Conservation (phyloP, 2,329 filamentous ascomycete genomes). For the Fusarium albidum region DNA sequence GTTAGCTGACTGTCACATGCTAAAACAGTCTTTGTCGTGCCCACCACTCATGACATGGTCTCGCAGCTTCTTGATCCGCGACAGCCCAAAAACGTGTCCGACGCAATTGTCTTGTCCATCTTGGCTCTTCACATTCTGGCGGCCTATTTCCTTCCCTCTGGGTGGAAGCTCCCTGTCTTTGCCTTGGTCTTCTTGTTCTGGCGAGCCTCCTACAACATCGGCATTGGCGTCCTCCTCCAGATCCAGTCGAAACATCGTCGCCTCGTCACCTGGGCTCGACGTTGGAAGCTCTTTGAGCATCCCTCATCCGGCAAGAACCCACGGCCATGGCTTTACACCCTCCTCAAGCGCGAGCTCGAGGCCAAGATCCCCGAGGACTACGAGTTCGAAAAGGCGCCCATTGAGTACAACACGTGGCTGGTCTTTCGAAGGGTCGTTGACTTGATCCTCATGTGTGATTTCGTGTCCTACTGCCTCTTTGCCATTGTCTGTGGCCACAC, state of each 20-base stretch:
- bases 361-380: slow-evolving; percentile 95
- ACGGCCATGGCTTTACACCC: slow-evolving; percentile 79
- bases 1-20: slow-evolving; percentile 38
- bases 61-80: slow-evolving; percentile 94
- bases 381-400: slow-evolving; percentile 87
- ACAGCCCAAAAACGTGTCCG: slow-evolving; percentile 94
- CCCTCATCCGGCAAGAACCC: slow-evolving; percentile 84
- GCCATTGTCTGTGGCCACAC: slow-evolving; percentile 85
- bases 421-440: slow-evolving; percentile 96
- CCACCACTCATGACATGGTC: slow-evolving; percentile 98
- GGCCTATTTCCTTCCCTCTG: slow-evolving; percentile 75
- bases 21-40: slow-evolving; percentile 86
- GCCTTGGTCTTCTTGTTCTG: slow-evolving; percentile 89
- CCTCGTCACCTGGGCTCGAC: slow-evolving; percentile 86
- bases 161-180: slow-evolving; percentile 78
- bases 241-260: slow-evolving; percentile 90
- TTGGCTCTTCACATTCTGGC: slow-evolving; percentile 77
- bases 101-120: slow-evolving; percentile 80
- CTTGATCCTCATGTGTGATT: slow-evolving; percentile 98
- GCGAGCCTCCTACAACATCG: slow-evolving; percentile 90
- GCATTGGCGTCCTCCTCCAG: slow-evolving; percentile 89
- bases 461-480: slow-evolving; percentile 95
- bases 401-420: slow-evolving; percentile 99
- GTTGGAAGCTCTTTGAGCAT: slow-evolving; percentile 85
- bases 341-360: slow-evolving; percentile 90